A percentile compares a stretch with the other conserved stretches of the same genome.
Conservation (phyloP, 1,139 yeast species). For the Debaryomycetaceae sp. region DNA sequence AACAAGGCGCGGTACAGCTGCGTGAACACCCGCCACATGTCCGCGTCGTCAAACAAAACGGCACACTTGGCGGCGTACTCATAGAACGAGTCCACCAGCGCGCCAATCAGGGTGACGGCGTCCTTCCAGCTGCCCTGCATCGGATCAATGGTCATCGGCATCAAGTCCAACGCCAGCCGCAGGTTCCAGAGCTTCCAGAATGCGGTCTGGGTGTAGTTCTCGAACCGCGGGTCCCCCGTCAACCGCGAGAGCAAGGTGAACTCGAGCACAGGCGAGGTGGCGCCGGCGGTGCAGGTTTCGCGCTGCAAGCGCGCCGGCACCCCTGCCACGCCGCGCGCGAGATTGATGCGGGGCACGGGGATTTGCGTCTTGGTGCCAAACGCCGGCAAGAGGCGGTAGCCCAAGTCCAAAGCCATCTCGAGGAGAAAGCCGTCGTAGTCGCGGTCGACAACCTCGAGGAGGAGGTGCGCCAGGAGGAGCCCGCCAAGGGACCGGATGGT, state of each 20-base stretch:
- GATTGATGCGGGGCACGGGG: conserved; percentile 71
- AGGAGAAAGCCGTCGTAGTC: conserved; percentile 67
- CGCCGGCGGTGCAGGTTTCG: conserved; percentile 86
- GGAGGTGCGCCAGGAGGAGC: conserved; percentile 69
- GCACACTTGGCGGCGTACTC: conserved; percentile 82
- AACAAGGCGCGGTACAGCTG: conserved; percentile 56
- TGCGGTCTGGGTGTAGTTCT: conserved; percentile 54
- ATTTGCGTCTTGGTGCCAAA: conserved; percentile 57
- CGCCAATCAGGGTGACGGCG: conserved; percentile 76
- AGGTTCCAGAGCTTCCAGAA: conserved; percentile 70
- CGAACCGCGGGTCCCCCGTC: conserved; percentile 72
- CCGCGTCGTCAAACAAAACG: conserved; percentile 65
- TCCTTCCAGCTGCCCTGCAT: conserved; percentile 53
- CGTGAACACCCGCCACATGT: conserved; percentile 57
- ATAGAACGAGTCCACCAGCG: conserved; percentile 89
- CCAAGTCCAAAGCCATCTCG: conserved; percentile 66
- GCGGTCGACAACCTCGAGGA: conserved; percentile 19
- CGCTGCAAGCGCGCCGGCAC: conserved; percentile 39
- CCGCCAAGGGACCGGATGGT: conserved; percentile 81
- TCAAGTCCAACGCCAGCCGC: conserved; percentile 55
- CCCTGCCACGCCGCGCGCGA: conserved; percentile 45
- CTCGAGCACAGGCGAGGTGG: conserved; percentile 77
- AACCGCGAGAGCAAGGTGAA: conserved; percentile 68
- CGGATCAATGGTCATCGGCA: conserved; percentile 80
- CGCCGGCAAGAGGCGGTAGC: conserved; percentile 61